Conservation (phyloP, 306 rosid species). For the Dicorynia guianensis region DNA sequence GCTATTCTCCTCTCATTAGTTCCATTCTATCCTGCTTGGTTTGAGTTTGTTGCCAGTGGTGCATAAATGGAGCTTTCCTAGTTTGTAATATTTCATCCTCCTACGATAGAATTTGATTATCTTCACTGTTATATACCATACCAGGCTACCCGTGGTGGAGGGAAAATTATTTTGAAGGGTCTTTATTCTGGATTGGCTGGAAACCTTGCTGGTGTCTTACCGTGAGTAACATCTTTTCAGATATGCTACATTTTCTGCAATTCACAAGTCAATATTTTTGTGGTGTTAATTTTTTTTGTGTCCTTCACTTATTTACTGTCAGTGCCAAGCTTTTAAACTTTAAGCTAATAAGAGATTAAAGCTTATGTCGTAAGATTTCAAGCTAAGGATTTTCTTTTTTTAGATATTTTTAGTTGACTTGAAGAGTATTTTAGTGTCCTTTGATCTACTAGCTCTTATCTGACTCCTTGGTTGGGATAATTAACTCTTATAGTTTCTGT, state of each 20-base stretch:
- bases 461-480: background rate
- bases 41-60: constrained; percentile 4
- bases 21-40: constrained; percentile 22
- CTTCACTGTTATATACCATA: constrained; percentile 19
- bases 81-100: constrained; percentile 23
- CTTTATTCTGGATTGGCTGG: constrained; percentile 93
- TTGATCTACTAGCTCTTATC: background rate
- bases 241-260: background rate
- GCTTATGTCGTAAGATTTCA: background rate
- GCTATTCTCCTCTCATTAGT: background rate
- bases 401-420: constrained; percentile 32
- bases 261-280: background rate
- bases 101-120: constrained; percentile 11
- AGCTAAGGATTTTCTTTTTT: constrained; percentile 9
- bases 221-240: constrained; percentile 65
- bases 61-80: constrained; percentile 10
- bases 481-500: constrained; percentile 18
- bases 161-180: constrained; percentile 76
- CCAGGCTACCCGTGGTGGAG: constrained; percentile 92
- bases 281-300: constrained; percentile 2
- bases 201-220: constrained; percentile 91
- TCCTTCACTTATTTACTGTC: constrained; percentile 13
- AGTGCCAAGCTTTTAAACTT: constrained; percentile 9
- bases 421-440: constrained; percentile 1
- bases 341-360: constrained; percentile 6